Base-by-base conservation (phyloP, 225 moss, liverwort and hornwort genomes). In the Physcomitrium patens region DNA sequence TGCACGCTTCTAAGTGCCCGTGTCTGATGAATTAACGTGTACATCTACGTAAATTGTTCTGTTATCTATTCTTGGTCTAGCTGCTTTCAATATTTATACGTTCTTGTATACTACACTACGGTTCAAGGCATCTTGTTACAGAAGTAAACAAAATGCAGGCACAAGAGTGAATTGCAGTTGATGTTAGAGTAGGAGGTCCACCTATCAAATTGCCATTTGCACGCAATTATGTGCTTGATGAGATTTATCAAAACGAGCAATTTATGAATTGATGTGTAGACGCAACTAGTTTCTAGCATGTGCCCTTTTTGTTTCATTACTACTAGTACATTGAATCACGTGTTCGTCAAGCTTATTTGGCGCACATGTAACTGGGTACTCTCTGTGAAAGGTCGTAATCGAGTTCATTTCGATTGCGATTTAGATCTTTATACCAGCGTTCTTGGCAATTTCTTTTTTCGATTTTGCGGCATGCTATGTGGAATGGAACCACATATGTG, bases 11-110 rank as follows among this genome's bases (percentile, higher is more conserved):
- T 19, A 27, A 74, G 71, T 80, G 75, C 27, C 37, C 41, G 58
- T 17, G n/a, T n/a, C 63, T 68, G 69, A 50, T 71, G 46, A 52
- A 59, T 42, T 18, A 71, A 71, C 60, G 9, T 71, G 64, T 81
- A 68, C 68, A 81, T 77, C 48, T 75, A 37, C 64, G 65, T 74
- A 75, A 77, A 83, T 66, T 72, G 50, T 70, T 37, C 43, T 62
- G 61, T 76, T 58, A 61, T 60, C 23, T 51, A 11, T 59, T 75
- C 22, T 60, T 70, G 63, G 73, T 68, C 16, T 56, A 17, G 11
- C 2, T 74, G 26, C 47, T 52, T 23, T 55, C 12, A 52, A 58
- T 71, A 67, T 70, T 70, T 12, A 52, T 37, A 37, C 45, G 64
- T 22, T 75, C 71, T 60, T 55, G 56, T 75, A 47, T 70, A 76